Evolutionary conservation across 257 asterid genomes (phyloP), one percentile per base, ranked within the genome.

Genomic region (Prunella vulgaris): DNA sequence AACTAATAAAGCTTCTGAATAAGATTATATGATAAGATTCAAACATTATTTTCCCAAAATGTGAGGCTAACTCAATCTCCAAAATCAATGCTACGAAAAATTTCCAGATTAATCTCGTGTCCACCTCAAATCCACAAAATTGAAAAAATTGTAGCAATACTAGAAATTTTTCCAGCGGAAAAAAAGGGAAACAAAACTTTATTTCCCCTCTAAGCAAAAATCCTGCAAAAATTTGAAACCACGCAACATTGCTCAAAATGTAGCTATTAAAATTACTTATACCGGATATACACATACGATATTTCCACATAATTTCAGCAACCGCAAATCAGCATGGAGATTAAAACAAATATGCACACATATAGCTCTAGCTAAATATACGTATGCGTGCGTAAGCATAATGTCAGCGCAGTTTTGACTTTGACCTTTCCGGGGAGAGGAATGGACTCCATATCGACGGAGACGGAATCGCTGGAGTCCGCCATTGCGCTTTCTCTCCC

Each of bases 401-500:
- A 82, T 76, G 87, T 61, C 49, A 64, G 71, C 28, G 62, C 17
- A 75, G 71, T 68, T 25, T 68, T 21, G 81, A 77, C n/a, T 74
- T 70, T 59, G 73, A 94, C 99, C 99, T 94, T 94, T 64, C 97
- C 93, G 83, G 88, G 81, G 66, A 86, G 77, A 66, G 94, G 77
- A 75, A 81, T 58, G 71, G 97, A 79, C 71, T 91, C 97, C 82
- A 93, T 88, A 79, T 87, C 96, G 51, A 90, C 84, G 71, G 96
- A 88, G 78, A 93, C 90, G 75, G 97, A 87, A 78, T 86, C 95
- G 90, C 93, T 82, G 64, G 99, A 91, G 64, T 91, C 97, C 87
- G 86, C 96, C 99, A 94, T 91, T 83, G 66, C 69, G 33, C 71
- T 63, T 49, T 58, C 83, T 73, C 81, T 69, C 70, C 24, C 73